These are phyloP conservation scores for Mortierella claussenii DNA, from an alignment of 192 early-diverging fungal genomes.

Conservation along the genomic window DNA sequence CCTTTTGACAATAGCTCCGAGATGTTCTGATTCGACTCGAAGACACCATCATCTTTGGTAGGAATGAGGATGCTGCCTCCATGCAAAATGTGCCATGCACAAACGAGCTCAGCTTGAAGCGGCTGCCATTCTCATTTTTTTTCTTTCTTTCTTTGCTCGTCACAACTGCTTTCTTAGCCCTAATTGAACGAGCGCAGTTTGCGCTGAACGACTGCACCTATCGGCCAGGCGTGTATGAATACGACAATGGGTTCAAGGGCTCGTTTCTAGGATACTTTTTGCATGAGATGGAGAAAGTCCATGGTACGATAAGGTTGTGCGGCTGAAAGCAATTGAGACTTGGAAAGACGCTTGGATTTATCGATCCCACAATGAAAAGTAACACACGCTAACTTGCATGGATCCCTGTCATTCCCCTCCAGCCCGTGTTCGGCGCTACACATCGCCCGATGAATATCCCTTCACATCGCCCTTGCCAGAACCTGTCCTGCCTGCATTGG, in stretches of 20 bases:
- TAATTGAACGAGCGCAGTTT: slow-evolving; percentile 96
- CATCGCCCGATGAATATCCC: slow-evolving; percentile 94
- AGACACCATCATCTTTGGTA: slow-evolving; percentile 94
- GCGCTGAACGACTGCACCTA: slow-evolving; percentile 87
- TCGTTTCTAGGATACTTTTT: slow-evolving; percentile 93
- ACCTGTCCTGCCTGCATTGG: slow-evolving; percentile 86
- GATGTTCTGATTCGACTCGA: slow-evolving; percentile 91
- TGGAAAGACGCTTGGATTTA: background rate
- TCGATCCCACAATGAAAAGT: too few relatives aligned
- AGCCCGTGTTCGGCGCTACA: slow-evolving; percentile 33
- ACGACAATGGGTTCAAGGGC: slow-evolving; percentile 68
- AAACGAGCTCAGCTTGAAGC: too few relatives aligned
- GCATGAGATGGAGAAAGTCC: slow-evolving; percentile 90
- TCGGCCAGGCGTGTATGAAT: slow-evolving; percentile 72
- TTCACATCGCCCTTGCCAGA: slow-evolving; percentile 85
- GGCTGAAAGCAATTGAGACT: background rate
- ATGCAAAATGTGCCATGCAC: too few relatives aligned
- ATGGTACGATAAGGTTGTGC: slow-evolving; percentile 72
- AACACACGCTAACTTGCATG: too few relatives aligned
- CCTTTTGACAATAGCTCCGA: slow-evolving; percentile 59
- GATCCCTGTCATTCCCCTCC: too few relatives aligned
- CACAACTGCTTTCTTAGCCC: slow-evolving; percentile 68
- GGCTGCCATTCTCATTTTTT: too few relatives aligned
- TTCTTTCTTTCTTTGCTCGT: too few relatives aligned
- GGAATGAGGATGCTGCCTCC: too few relatives aligned